Evolutionary conservation across 768 basidiomycete species (phyloP).

Genomic region (Megacollybia marginata): DNA sequence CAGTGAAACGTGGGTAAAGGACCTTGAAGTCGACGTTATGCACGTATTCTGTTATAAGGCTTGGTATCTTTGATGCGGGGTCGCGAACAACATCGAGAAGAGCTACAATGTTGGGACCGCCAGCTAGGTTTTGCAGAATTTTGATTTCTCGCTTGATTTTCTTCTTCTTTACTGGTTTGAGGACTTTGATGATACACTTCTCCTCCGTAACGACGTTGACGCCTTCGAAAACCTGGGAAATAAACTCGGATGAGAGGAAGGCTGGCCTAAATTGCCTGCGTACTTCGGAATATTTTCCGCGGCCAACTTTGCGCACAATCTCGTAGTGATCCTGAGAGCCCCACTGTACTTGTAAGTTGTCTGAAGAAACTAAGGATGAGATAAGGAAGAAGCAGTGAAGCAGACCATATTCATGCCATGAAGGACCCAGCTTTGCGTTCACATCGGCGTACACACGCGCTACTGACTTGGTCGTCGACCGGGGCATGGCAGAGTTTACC

Average conservation of each 20-base stretch:
- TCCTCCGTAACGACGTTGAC: conserved; percentile 86
- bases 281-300: conserved; percentile 95
- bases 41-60: conserved; percentile 94
- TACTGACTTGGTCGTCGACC: conserved; percentile 69
- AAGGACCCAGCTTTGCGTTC: conserved; percentile 77
- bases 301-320: conserved; percentile 92
- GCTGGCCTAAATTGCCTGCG: conserved; percentile 7
- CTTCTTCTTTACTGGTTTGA: conserved; percentile 99
- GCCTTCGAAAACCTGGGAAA: conserved; percentile 78
- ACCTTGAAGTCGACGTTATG: conserved; percentile 98
- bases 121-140: conserved; percentile 92
- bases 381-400: conserved; percentile 8
- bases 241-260: conserved; percentile 11
- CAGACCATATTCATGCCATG: conserved; percentile 94
- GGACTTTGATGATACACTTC: conserved; percentile 97
- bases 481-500: conserved; percentile 44
- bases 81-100: conserved; percentile 95
- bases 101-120: conserved; percentile 91
- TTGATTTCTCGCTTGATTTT: conserved; percentile 99
- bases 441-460: conserved; percentile 86
- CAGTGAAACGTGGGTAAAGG: conserved; percentile 91
- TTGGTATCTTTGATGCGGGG: conserved; percentile 93
- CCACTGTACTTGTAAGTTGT: conserved; percentile 97
- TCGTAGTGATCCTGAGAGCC: conserved; percentile 97
- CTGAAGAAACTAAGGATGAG: conserved; percentile 32